Evolutionary conservation across 1,284 basidiomycete genomes (phyloP), one percentile per base, ranked within the genome.

Genomic region (Marasmius tenuissimus): DNA sequence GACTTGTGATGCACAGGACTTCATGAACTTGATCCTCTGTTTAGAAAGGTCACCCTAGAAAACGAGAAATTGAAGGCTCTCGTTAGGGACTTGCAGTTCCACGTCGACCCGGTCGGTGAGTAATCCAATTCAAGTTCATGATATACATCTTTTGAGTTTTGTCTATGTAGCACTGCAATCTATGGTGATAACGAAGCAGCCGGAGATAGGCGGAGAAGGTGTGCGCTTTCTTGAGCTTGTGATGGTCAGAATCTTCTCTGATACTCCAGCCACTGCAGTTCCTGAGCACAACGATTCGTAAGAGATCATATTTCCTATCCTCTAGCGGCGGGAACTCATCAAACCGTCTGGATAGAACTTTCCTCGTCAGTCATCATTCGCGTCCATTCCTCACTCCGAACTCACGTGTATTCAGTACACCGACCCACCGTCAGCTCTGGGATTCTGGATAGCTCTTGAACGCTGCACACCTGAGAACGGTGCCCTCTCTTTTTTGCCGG

Each of bases 361-460:
- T 93, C 70, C 78, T 93, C 63, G 90, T 91, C 68, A 63, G 70
- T 48, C 14, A 10, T 55, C 57, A 40, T 38, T 50, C 47, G 57
- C 42, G 33, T 12, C 20, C 12, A 39, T 35, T 22, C 22, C 11
- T 34, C 54, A 59, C 38, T 52, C 57, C 57, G 35, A 63, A 45
- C 42, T 27, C 27, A 27, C 45, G 40, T 39, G 35, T 40, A 52
- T 48, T 27, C 66, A 94, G 94, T 98, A 97, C 74, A 98, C 96
- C 4, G 81, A 92, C 55, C 96, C 97, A 8, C 94, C 94, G 0
- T 89, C 87, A 6, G 96, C 97, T 0, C 81, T 98, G 5, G 97
- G 97, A 0, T 94, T 96, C 71, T 99, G 97, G 97, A 92, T 98
- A 61, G 93, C 96, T 0, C 78, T 98, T 20, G 96, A 98, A 72